phyloP scores from a whole-genome alignment of 73 alveolate species.

The Symbiodinium natans region DNA sequence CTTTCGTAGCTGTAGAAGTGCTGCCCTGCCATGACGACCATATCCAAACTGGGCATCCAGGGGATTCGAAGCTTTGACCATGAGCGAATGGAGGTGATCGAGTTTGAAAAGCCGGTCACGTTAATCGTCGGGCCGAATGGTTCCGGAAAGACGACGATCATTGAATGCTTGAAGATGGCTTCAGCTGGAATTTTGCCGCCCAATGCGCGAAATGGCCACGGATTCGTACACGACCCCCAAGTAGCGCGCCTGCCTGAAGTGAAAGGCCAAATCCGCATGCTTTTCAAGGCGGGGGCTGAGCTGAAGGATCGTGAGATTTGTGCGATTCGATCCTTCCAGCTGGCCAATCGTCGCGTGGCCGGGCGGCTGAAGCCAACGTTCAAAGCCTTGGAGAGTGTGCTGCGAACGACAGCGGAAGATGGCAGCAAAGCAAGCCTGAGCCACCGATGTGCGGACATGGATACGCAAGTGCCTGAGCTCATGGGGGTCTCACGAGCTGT shows the following conservation, averaged over 20 bases:
- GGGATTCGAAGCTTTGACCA: conserved; percentile 98
- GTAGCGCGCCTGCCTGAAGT: conserved; percentile 97
- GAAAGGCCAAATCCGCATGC: conserved; percentile 97
- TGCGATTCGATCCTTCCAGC: conserved; percentile 97
- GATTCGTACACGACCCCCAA: conserved; percentile 98
- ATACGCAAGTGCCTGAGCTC: conserved; percentile 97
- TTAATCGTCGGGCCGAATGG: conserved; percentile 99
- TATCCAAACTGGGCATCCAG: conserved; percentile 97
- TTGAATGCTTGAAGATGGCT: conserved; percentile 97
- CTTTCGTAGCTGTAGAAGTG: background rate
- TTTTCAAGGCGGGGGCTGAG: conserved; percentile 96
- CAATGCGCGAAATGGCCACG: conserved; percentile 97
- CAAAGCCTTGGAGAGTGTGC: conserved; percentile 97
- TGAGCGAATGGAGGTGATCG: conserved; percentile 97
- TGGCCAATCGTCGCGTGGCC: conserved; percentile 95
- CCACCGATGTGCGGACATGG: conserved; percentile 98
- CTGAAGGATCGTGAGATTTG: conserved; percentile 95
- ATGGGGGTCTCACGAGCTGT: conserved; percentile 99
- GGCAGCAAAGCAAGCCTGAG: conserved; percentile 97
- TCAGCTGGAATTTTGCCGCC: conserved; percentile 99
- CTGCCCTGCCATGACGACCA: conserved; percentile 96
- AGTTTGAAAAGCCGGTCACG: conserved; percentile 98
- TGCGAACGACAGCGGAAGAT: conserved; percentile 96
- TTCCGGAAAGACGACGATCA: conserved; percentile 99
- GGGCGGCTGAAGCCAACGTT: conserved; percentile 95